Evolutionary conservation across 176 grass and related monocot species (phyloP).

Genomic region (Hsuehochloa calcarea): DNA sequence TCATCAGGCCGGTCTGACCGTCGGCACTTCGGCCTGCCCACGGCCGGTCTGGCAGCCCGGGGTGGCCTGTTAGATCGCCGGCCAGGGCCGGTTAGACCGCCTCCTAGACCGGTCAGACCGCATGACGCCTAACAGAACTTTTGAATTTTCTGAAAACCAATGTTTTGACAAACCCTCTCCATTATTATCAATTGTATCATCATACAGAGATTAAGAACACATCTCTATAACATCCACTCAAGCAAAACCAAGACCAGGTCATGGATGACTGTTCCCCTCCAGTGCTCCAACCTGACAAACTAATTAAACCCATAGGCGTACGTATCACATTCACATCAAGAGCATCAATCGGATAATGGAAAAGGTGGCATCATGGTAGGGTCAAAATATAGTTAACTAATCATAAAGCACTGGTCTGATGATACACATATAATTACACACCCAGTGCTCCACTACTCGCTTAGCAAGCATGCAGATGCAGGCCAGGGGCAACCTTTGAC

Average conservation of each 20-base stretch:
- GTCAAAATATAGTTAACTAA: neutral
- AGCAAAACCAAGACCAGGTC: neutral
- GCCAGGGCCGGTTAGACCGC: too few relatives aligned
- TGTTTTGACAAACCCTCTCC: too few relatives aligned
- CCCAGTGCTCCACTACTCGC: neutral
- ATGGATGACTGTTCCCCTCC: neutral
- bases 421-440: neutral
- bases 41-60: too few relatives aligned
- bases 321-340: neutral
- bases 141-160: too few relatives aligned
- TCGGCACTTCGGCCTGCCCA: too few relatives aligned
- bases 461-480: conserved; percentile 2
- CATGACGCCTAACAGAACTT: too few relatives aligned
- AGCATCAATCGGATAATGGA: conserved; percentile 8
- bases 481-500: conserved; percentile 7
- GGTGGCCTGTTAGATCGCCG: too few relatives aligned
- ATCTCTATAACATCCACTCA: too few relatives aligned
- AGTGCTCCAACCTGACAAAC: neutral
- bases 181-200: too few relatives aligned
- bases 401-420: neutral
- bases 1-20: too few relatives aligned
- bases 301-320: neutral
- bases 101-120: too few relatives aligned
- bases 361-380: neutral
- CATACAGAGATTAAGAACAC: too few relatives aligned